Evolutionary conservation across 2,329 filamentous ascomycete species (phyloP), one percentile per base, ranked within the genome.

Genomic region (Colletotrichum simmondsii): DNA sequence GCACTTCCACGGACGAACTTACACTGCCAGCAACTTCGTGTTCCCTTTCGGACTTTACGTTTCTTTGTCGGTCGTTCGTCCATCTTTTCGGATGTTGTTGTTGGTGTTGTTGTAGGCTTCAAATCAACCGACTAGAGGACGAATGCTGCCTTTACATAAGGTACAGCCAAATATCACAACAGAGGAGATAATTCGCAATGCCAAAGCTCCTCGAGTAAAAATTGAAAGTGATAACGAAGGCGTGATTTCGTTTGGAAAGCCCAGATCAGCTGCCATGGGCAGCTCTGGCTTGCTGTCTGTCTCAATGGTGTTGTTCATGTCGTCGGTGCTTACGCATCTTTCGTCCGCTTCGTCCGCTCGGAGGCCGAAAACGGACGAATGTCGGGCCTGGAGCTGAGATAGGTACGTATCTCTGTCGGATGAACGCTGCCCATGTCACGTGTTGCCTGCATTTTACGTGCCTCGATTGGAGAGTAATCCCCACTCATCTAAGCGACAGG

Each of bases 21-120:
- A 82, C 89, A 91, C 75, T 90, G 88, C 88, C 88, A 90, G 77
- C 89, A 90, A 68, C 87, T 89, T 32, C 80, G 82, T 0, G 89
- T 90, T n/a, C 89, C 89, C 65, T 89, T 90, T 26, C 87, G 85
- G 26, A 88, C 28, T 71, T 84, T 88, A 49, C 82, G 78, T 65
- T 81, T 80, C 75, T 81, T 84, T 8, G 60, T 26, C 19, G 71
- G 66, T 12, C 71, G 61, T 56, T 71, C 71, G 16, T 73, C 71
- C 71, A 71, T 73, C 24, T 14, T 24, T 35, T 32, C 11, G 28
- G 24, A 46, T 5, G 5, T 24, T 10, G 65, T 22, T 53, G 52
- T 16, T 5, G 5, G 19, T 10, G 65, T 22, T 53, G 52, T 16
- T 42, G 4, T 7, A 3, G 14, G 14, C 14, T 16, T 42, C 37